Evolutionary conservation across 2,329 filamentous ascomycete species (phyloP), one percentile per base, ranked within the genome.

Genomic region (Fusarium sp.): DNA sequence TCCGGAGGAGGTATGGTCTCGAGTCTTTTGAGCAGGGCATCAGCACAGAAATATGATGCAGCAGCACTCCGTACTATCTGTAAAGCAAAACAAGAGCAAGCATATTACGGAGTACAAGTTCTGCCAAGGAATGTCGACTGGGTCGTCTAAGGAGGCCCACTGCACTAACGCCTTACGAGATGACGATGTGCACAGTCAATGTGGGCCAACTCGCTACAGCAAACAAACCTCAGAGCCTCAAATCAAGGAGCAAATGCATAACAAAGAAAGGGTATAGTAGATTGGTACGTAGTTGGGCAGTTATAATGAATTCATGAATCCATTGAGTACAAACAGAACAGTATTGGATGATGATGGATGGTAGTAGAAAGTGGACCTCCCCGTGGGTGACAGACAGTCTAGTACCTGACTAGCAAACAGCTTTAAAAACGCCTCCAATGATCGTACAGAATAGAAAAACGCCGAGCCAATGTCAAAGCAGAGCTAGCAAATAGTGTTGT

Each of bases 381-480:
- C 24, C 45, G 30, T 32, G 24, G 24, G 36, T 59, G 56, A 67
- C 30, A 44, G 67, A 59, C 59, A 70, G 60, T 70, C 67, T 70
- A 70, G 67, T 70, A 70, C 66, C 67, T 66, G 66, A 70, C 67
- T 70, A 70, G 67, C 47, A 66, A 48, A 36, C n/a, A 65, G 60
- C 42, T 57, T 56, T 39, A 51, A 60, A 36, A 70, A 70, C 52
- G 66, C 67, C 67, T 70, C 67, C 66, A 70, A 70, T 70, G 66
- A 50, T 68, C 18, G 56, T 45, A 30, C n/a, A 59, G 66, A 70
- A 66, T 48, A 26, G 24, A 55, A 61, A 58, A 70, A 70, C 67
- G 67, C 67, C 67, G 42, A 70, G 48, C 48, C 48, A 55, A 50
- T 67, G 66, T 67, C 39, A 66, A 66, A 52, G 32, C 57, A 62